Evolutionary conservation across 331 rosid species (phyloP), one percentile per base, ranked within the genome.

Genomic region (Pyracantha coccinea): DNA sequence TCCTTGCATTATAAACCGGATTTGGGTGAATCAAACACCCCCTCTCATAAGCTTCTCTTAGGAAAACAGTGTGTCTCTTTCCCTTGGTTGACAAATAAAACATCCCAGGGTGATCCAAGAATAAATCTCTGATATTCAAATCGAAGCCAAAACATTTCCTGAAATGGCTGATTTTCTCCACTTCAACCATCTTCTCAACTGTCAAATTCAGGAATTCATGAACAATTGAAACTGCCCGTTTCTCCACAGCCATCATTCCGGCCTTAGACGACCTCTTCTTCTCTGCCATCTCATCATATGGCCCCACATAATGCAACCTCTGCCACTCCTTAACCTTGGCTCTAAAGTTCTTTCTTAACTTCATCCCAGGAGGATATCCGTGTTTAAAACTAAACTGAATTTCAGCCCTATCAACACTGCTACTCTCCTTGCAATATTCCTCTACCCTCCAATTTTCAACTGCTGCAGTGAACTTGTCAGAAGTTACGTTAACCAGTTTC

Each of bases 101-200:
- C n/a, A 92, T 90, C 73, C 99, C 97, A 0, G 99, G 99, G 80
- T 94, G 99, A 74, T 94, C 99, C 86, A 92, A 68, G 83, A 94
- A 94, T 72, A 94, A 62, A 77, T 92, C 97, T 82, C 99, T 87
- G 67, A 92, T 57, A 75, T 94, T 92, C 47, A 94, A 86, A 55
- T 90, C 93, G 66, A 94, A 83, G 35, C 92, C 97, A 80, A 92
- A 87, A 92, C 93, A 94, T 73, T 88, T 92, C 82, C 97, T 85
- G 71, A 92, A 94, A 21, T 92, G 99, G 60, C 93, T 94, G 72
- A 94, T 90, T 86, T 88, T 94, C 84, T 92, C 97, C 72, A 94
- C 97, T 80, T 94, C 99, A 79, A 94, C 88, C 93, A 84, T 90
- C 86, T 86, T 91, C 88, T 94, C 97, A 77, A 90, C 95, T 1